phyloP scores from a whole-genome alignment of 331 rosid genomes.

The Erythrophleum ivorense region DNA sequence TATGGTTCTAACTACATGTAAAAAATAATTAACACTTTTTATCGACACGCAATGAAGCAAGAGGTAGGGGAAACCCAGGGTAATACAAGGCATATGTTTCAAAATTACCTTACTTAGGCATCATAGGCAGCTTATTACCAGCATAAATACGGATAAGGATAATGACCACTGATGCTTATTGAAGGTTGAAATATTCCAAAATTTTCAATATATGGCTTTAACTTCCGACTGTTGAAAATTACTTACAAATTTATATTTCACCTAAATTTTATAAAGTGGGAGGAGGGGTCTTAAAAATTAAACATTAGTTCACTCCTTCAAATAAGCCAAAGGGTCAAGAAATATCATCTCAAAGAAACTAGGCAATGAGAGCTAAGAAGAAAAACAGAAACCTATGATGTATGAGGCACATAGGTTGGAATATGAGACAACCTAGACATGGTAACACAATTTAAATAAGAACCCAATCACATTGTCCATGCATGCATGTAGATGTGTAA shows the following conservation, averaged over 20 bases:
- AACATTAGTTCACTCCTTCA: conserved; percentile 6
- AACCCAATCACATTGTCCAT: not conserved
- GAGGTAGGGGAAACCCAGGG: not conserved
- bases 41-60: not conserved
- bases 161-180: not conserved
- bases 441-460: not conserved
- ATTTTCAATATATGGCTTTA: not conserved
- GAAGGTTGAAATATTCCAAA: not conserved
- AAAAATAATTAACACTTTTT: not conserved
- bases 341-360: not conserved
- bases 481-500: not conserved
- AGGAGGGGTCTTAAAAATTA: not conserved
- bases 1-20: not conserved
- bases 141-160: not conserved
- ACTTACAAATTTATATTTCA: not conserved
- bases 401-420: not conserved
- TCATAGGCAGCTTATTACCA: not conserved
- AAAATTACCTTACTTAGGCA: not conserved
- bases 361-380: not conserved
- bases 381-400: not conserved
- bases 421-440: not conserved
- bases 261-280: not conserved
- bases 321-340: not conserved
- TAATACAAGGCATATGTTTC: not conserved
- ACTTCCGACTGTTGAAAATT: not conserved